These are phyloP conservation scores for Thecaphora thlaspeos DNA, from an alignment of 1,284 basidiomycete species.

Conservation along the genomic window DNA sequence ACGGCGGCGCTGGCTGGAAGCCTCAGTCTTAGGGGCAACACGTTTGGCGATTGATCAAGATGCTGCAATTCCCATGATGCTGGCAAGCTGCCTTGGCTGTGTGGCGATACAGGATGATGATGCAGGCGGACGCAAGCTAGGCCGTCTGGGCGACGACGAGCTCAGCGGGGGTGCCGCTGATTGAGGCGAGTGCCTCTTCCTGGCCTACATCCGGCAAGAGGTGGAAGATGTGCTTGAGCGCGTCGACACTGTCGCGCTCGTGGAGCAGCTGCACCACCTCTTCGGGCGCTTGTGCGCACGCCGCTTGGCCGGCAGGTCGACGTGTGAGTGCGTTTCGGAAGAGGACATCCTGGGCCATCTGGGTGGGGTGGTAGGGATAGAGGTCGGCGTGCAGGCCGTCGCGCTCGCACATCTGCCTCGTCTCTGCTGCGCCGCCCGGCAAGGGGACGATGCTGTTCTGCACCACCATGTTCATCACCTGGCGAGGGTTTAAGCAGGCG, in stretches of 20 bases:
- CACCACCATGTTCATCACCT: constrained; percentile 14
- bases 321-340: constrained; percentile 13
- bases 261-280: constrained; percentile 6
- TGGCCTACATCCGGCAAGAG: constrained; percentile 8
- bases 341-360: constrained; percentile 20
- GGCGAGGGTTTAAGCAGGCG: too few species aligned
- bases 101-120: too few species aligned
- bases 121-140: too few species aligned
- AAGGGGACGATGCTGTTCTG: constrained; percentile 2
- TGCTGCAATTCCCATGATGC: not conserved
- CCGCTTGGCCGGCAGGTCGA: not conserved
- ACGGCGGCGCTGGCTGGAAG: constrained; percentile 32
- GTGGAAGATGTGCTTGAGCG: constrained; percentile 18
- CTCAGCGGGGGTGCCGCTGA: constrained; percentile 6
- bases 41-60: constrained; percentile 5
- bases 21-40: too few species aligned
- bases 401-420: not conserved
- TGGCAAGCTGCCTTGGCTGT: too few species aligned
- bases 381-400: constrained; percentile 11
- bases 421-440: not conserved
- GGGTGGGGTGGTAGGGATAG: constrained; percentile 25
- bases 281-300: not conserved
- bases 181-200: constrained; percentile 11
- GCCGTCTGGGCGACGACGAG: too few species aligned
- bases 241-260: constrained; percentile 8